Evolutionary conservation across 257 asterid species (phyloP).

Genomic region (Solanum etuberosum): DNA sequence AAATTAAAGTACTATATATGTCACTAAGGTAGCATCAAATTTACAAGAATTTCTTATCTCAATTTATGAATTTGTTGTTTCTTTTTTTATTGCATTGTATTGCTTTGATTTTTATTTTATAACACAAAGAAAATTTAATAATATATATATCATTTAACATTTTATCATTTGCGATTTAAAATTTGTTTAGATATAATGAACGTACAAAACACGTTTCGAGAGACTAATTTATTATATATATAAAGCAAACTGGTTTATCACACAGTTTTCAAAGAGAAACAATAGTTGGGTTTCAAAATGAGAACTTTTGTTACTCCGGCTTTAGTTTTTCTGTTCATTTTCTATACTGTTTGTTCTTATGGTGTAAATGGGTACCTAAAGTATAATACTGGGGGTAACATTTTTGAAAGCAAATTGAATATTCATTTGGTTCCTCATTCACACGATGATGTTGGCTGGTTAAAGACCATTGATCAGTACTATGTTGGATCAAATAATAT

Average conservation of each 20-base stretch:
- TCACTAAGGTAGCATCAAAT: no score
- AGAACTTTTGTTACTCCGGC: conserved; percentile 2
- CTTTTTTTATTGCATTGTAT: no score
- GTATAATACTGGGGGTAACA: conserved; percentile 48
- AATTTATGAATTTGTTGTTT: no score
- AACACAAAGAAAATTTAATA: no score
- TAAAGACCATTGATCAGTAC: conserved; percentile 85
- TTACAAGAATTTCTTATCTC: no score
- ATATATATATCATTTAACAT: no score
- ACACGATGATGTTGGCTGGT: conserved; percentile 94
- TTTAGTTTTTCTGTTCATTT: conserved; percentile 20
- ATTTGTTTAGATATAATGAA: no score
- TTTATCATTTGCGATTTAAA: no score
- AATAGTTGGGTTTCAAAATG: conserved; percentile 12
- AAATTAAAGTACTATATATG: no score
- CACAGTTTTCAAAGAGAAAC: background rate
- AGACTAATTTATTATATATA: no score
- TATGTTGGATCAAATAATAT: conserved; percentile 73
- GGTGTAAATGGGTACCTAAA: conserved; percentile 29
- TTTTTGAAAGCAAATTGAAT: conserved; percentile 64
- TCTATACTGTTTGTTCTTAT: conserved; percentile 9
- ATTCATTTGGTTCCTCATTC: conserved; percentile 87
- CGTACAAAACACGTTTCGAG: no score
- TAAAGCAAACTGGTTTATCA: background rate
- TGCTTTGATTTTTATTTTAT: no score